phyloP scores from a whole-genome alignment of 2,329 filamentous ascomycete genomes.

The Clathrospora elynae region DNA sequence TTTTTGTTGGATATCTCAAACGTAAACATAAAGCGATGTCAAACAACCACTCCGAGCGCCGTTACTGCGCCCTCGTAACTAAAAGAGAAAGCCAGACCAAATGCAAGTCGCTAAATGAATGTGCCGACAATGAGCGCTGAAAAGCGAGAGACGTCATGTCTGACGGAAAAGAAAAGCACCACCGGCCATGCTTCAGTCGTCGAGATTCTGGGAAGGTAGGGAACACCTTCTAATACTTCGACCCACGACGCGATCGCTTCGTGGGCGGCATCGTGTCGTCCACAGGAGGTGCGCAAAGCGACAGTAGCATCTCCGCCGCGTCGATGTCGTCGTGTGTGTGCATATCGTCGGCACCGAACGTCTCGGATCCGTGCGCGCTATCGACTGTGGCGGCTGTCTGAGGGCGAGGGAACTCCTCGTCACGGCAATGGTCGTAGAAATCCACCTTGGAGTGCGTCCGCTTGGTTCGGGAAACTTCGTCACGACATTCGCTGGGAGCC shows the following conservation, averaged over 20 bases:
- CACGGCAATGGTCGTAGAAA: slow-evolving; percentile 3
- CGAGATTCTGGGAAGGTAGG: slow-evolving; percentile 4
- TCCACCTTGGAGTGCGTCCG: slow-evolving; percentile 37
- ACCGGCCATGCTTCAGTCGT: slow-evolving; percentile 6
- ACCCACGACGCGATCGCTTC: slow-evolving; percentile 42
- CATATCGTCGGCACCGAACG: slow-evolving; percentile 8
- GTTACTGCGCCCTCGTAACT: slow-evolving; percentile 2
- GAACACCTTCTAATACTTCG: slow-evolving; percentile 20
- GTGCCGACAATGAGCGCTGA: slow-evolving; percentile 21
- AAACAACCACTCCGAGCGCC: slow-evolving; percentile 11
- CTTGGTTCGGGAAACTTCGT: slow-evolving; percentile 27
- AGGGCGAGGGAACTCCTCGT: slow-evolving; percentile 10
- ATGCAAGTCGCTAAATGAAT: slow-evolving; percentile 15
- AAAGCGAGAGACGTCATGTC: slow-evolving; percentile 11
- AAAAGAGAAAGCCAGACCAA: slow-evolving; percentile 5
- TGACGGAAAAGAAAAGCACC: slow-evolving; percentile 15
- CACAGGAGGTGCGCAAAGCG: slow-evolving; percentile 34
- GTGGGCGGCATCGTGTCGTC: slow-evolving; percentile 27
- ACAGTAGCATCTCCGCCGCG: slow-evolving; percentile 46
- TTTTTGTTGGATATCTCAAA: slow-evolving; percentile 21
- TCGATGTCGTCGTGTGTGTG: slow-evolving; percentile 34
- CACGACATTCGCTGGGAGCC: slow-evolving; percentile 14
- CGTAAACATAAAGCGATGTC: slow-evolving; percentile 11
- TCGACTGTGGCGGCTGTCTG: slow-evolving; percentile 10
- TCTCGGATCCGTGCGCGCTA: slow-evolving; percentile 5